Conservation (phyloP, 2,329 filamentous ascomycete genomes). For the Cladophialophora yegresii region DNA sequence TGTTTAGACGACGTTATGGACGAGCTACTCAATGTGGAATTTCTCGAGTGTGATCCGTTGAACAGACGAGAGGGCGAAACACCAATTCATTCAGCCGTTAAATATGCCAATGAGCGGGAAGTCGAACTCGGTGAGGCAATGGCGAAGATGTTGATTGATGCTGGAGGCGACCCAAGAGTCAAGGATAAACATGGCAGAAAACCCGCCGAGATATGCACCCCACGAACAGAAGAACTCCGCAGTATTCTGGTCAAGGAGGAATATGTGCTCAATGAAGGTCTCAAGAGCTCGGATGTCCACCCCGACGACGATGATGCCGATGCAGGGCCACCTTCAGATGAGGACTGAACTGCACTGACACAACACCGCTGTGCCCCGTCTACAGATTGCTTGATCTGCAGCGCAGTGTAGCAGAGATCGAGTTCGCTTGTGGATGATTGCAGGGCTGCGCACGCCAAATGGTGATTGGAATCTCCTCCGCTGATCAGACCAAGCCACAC, state of each 20-base stretch:
- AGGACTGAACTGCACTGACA: constrained; percentile 23
- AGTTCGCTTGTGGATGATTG: neutral
- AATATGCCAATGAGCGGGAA: constrained; percentile 52
- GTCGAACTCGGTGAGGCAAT: constrained; percentile 47
- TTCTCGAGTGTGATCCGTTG: constrained; percentile 52
- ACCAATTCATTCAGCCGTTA: constrained; percentile 50
- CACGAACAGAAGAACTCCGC: constrained; percentile 47
- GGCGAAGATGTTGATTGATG: constrained; percentile 54
- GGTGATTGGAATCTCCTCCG: neutral
- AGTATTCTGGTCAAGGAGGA: constrained; percentile 48
- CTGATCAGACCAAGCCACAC: neutral
- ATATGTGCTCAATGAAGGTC: constrained; percentile 51
- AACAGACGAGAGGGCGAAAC: constrained; percentile 51
- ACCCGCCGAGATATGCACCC: constrained; percentile 48
- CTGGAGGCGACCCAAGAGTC: constrained; percentile 52
- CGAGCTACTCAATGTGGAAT: constrained; percentile 51
- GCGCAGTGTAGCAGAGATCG: neutral
- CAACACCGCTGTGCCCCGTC: neutral
- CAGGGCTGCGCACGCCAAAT: neutral
- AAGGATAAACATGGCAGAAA: constrained; percentile 53
- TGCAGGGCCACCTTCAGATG: constrained; percentile 33
- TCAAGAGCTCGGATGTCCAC: constrained; percentile 40
- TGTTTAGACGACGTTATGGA: constrained; percentile 52
- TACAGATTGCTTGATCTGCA: neutral
- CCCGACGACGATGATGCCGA: constrained; percentile 40